Base-by-base conservation (phyloP, 177 flowering plant species). In the Vitis hybrid region DNA sequence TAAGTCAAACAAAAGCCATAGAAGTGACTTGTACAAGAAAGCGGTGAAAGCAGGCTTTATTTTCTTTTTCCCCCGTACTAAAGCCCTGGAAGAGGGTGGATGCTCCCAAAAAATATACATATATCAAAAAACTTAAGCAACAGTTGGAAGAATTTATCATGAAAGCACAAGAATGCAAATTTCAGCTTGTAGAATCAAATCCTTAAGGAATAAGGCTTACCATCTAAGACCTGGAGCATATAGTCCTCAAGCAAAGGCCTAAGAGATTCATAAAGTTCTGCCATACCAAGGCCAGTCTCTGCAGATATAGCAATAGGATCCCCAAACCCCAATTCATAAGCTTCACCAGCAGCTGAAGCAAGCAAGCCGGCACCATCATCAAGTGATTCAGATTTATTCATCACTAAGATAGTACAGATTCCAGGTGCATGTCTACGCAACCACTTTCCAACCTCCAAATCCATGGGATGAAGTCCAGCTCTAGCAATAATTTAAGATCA, bases 401-500 rank as follows among this genome's bases (percentile, higher is more conserved):
- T 85, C 59, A 82, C 96, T 11, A 91, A 76, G 60, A 91, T 60
- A 70, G 84, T 88, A 12, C 70, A 85, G 61, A 90, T 82, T 64
- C 83, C 88, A 59, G 96, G 72, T 24, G 95, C 97, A 83, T 92
- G 82, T 75, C 73, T 93, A 59, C 98, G 91, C 82, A 95, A 65
- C 99, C 98, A 95, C 84, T 85, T 90, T 65, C 98, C 95, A 50
- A 95, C 99, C 70, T 93, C 97, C 81, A 84, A 48, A 80, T 95
- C 99, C 81, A 95, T 72, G 32, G 96, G 92, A 60, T 90, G 97
- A 67, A 95, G 66, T 67, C 98, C 99, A 83, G 82, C 85, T 79
- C 97, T 93, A 71, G 30, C 52, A 60, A 75, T 19, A 69, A 70
- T 11, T 56, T 12, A 32, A 15, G 32, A 65, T 14, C 19, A 66